These are phyloP conservation scores for Phyllosticta capitalensis DNA, from an alignment of 2,329 filamentous ascomycete species.

Conservation along the genomic window DNA sequence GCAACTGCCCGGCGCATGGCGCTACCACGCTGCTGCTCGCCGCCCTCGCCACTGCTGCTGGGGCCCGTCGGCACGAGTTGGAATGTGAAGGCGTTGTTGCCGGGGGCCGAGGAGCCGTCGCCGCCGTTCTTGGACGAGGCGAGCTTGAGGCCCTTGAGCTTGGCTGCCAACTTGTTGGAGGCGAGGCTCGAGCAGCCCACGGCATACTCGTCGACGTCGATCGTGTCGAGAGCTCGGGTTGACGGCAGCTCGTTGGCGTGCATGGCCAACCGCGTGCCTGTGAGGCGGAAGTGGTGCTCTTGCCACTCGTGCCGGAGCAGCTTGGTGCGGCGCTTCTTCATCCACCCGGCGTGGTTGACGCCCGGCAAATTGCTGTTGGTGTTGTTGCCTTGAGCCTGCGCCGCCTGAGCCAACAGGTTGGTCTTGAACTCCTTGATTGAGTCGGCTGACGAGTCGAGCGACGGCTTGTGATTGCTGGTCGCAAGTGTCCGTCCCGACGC, in stretches of 20 bases:
- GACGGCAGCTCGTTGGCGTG: slow-evolving; percentile 45
- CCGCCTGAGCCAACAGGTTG: slow-evolving; percentile 14
- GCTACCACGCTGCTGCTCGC: slow-evolving; percentile 27
- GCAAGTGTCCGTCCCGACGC: neutral
- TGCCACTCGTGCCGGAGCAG: slow-evolving; percentile 91
- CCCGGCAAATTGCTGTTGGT: slow-evolving; percentile 24
- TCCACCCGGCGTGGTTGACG: slow-evolving; percentile 69
- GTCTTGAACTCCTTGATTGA: slow-evolving; percentile 13
- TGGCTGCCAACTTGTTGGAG: slow-evolving; percentile 74
- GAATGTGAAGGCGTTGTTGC: slow-evolving; percentile 59
- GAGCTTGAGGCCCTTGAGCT: slow-evolving; percentile 68
- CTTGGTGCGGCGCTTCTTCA: slow-evolving; percentile 87
- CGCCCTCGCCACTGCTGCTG: slow-evolving; percentile 18
- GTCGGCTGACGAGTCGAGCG: slow-evolving; percentile 2
- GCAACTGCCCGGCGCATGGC: slow-evolving; percentile 29
- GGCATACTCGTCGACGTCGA: slow-evolving; percentile 82
- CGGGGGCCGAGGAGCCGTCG: slow-evolving; percentile 44
- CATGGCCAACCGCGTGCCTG: slow-evolving; percentile 53
- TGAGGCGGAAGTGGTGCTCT: slow-evolving; percentile 81
- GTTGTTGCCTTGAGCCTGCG: slow-evolving; percentile 18
- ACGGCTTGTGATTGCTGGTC: neutral
- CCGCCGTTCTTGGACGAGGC: slow-evolving; percentile 44
- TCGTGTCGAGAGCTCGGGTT: slow-evolving; percentile 64
- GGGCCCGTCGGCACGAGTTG: slow-evolving; percentile 55
- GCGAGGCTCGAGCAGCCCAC: slow-evolving; percentile 73